A percentile compares a stretch with the other conserved stretches of the same genome.
These are phyloP conservation scores for Sporothrix protearum DNA, from an alignment of 2,329 filamentous ascomycete genomes.

Conservation along the genomic window DNA sequence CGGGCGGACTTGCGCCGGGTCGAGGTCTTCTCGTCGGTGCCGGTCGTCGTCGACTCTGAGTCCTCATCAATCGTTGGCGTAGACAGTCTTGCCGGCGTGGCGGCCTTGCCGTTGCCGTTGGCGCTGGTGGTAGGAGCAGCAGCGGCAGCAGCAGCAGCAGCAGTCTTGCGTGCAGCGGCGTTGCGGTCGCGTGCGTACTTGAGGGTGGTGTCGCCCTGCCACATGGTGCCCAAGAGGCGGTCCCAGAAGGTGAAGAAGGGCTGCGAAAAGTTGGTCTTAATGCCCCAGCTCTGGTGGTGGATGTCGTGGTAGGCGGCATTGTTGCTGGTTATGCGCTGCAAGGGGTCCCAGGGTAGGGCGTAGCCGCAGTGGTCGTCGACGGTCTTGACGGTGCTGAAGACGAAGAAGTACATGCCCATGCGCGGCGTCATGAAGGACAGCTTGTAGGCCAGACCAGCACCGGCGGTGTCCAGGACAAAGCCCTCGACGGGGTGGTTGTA, in stretches of 20 bases:
- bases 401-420: conserved; percentile 87
- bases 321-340: conserved; percentile 89
- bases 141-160: conserved; percentile 16
- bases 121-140: not conserved
- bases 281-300: conserved; percentile 98
- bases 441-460: conserved; percentile 80
- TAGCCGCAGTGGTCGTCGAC: conserved; percentile 98
- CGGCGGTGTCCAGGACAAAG: conserved; percentile 86
- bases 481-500: conserved; percentile 97
- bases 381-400: conserved; percentile 86
- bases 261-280: conserved; percentile 91
- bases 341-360: conserved; percentile 87
- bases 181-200: conserved; percentile 44
- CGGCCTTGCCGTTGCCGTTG: not conserved
- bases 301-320: conserved; percentile 97
- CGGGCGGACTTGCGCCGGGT: not conserved
- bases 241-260: conserved; percentile 98
- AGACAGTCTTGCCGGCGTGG: not conserved
- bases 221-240: conserved; percentile 73
- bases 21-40: not conserved
- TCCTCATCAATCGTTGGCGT: not conserved
- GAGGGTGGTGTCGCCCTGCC: conserved; percentile 59
- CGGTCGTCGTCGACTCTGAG: not conserved
- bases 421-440: conserved; percentile 76
- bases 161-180: conserved; percentile 41